Evolutionary conservation across 2,329 filamentous ascomycete genomes (phyloP), one percentile per base, ranked within the genome.

Genomic region (Pyrenochaeta sp.): DNA sequence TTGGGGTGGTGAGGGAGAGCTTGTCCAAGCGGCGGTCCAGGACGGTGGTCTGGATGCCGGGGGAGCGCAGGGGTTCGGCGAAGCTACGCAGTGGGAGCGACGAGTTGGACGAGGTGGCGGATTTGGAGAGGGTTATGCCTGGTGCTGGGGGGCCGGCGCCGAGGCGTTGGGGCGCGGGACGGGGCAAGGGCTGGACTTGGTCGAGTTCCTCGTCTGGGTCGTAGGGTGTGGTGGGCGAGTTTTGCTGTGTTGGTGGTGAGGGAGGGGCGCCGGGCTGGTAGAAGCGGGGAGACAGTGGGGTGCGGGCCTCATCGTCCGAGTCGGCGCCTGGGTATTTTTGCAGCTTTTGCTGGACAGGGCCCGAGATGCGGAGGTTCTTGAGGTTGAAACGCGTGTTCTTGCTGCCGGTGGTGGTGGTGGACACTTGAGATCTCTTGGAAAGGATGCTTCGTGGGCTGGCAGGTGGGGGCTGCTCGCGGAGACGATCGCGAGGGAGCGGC

Each of bases 281-380:
- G 58, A 81, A 75, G 36, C 83, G 78, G 7, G 85, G 85, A 1
- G 83, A 85, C 3, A 87, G 75, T 1, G 85, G 82, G n/a, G 78
- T 80, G 30, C 78, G 76, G 3, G 76, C 73, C 56, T 82, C 79
- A 54, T 82, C 81, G 42, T 81, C 75, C 35, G 71, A 71, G 36
- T 75, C 67, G 3, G 75, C 72, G 21, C 73, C 72, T 0, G 77
- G 73, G 52, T 76, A 76, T 20, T 77, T 75, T 14, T 81, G 23
- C 23, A 27, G 23, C 23, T 27, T 27, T 27, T 27, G 23, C 9
- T 27, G 78, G 10, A 85, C 73, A 1, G 85, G 84, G 7, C 82
- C 79, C 17, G 83, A 85, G 61, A 88, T 87, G 53, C 82, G 80
- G 32, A 87, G 75, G 54, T 84, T 84, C 46, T 82, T 82, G 40